phyloP scores from a whole-genome alignment of 768 basidiomycete genomes.

The Panaeolus cyanescens region DNA sequence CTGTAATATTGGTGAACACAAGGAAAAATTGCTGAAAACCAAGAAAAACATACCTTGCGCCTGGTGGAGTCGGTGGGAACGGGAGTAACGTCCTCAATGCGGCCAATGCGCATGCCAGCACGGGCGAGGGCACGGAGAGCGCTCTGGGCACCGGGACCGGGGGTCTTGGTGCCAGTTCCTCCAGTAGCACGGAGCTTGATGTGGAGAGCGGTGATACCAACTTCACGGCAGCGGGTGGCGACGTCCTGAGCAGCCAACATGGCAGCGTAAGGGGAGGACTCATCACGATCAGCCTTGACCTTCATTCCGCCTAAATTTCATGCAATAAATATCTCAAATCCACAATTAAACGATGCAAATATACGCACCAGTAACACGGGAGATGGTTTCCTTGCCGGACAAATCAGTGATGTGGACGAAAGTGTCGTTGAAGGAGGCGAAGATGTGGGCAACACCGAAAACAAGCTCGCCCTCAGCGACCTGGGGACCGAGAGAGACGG shows the following conservation, averaged over 20 bases:
- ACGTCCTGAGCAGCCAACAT: constrained; percentile 99
- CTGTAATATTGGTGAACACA: constrained; percentile 37
- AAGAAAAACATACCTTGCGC: constrained; percentile 71
- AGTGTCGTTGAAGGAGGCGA: constrained; percentile 99
- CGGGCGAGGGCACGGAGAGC: constrained; percentile 98
- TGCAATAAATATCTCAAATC: neutral
- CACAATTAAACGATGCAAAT: neutral
- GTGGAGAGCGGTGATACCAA: constrained; percentile 97
- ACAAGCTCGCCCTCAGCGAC: constrained; percentile 96
- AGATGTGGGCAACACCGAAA: constrained; percentile 98
- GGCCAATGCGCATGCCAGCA: constrained; percentile 96
- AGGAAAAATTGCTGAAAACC: neutral
- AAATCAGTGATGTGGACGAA: constrained; percentile 99
- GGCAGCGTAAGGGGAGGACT: constrained; percentile 96
- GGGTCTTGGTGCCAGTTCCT: constrained; percentile 98
- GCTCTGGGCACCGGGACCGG: constrained; percentile 97
- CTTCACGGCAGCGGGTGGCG: constrained; percentile 94
- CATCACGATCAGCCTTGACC: constrained; percentile 99
- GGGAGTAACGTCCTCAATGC: constrained; percentile 98
- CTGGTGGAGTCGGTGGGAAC: constrained; percentile 97
- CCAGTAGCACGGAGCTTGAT: constrained; percentile 99
- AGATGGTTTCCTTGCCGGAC: constrained; percentile 98
- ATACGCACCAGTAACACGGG: constrained; percentile 88
- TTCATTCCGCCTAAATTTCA: constrained; percentile 87
- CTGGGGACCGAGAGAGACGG: constrained; percentile 93